phyloP scores from a whole-genome alignment of 345 rosid genomes.

The Abelmoschus esculentus region DNA sequence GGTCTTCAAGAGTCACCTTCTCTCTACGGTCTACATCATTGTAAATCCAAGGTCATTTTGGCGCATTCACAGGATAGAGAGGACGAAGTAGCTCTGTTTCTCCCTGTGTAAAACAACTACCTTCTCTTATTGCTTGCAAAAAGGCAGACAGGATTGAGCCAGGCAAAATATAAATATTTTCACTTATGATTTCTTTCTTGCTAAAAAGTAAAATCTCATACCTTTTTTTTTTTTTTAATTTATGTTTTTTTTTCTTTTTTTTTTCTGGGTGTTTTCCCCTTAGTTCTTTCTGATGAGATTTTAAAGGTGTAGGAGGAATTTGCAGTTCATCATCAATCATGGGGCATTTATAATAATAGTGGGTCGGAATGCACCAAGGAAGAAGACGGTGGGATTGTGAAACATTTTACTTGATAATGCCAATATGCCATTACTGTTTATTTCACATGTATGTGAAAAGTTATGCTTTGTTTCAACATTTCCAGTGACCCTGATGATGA shows the following conservation, averaged over 20 bases:
- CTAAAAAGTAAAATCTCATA: conserved; percentile 14
- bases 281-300: background rate
- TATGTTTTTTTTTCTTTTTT: background rate
- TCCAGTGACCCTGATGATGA: conserved; percentile 13
- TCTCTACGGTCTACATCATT: conserved; percentile 5
- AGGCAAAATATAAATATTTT: conserved; percentile 29
- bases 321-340: conserved; percentile 15
- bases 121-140: conserved; percentile 21
- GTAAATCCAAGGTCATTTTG: conserved; percentile 29
- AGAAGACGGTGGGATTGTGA: conserved; percentile 12
- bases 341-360: conserved; percentile 14
- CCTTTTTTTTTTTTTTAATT: background rate
- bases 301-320: conserved; percentile 15
- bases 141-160: conserved; percentile 65
- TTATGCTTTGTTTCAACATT: conserved; percentile 1
- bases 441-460: conserved; percentile 14
- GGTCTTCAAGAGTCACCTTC: conserved; percentile 3
- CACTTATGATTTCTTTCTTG: conserved; percentile 9
- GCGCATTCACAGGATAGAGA: conserved; percentile 25
- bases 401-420: conserved; percentile 14
- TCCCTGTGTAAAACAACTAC: conserved; percentile 16
- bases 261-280: background rate
- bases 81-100: conserved; percentile 28
- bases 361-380: conserved; percentile 18
- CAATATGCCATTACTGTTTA: background rate